phyloP scores from a whole-genome alignment of 2,329 filamentous ascomycete species.

The Calonectria fujianensis region DNA sequence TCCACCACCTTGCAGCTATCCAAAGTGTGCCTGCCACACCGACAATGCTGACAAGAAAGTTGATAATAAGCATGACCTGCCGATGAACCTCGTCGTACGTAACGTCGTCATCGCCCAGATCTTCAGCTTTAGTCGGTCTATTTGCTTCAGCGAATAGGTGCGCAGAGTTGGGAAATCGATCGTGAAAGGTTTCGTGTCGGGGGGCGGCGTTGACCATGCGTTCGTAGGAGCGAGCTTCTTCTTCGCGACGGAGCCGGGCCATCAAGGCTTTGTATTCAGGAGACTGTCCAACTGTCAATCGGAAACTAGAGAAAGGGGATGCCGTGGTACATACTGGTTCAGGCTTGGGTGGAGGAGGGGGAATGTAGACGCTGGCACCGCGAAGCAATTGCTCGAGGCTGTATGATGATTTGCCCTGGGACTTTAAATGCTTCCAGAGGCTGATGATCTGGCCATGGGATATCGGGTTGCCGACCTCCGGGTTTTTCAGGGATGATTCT shows the following conservation, averaged over 20 bases:
- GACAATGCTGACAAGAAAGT: slow-evolving; percentile 90
- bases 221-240: slow-evolving; percentile 88
- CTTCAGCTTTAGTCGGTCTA: slow-evolving; percentile 66
- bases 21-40: slow-evolving; percentile 86
- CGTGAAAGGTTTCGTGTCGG: slow-evolving; percentile 74
- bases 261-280: slow-evolving; percentile 91
- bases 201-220: slow-evolving; percentile 82
- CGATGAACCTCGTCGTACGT: slow-evolving; percentile 84
- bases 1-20: slow-evolving; percentile 87
- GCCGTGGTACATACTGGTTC: slow-evolving; percentile 77
- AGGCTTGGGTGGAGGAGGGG: slow-evolving; percentile 87
- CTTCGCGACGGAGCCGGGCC: slow-evolving; percentile 86
- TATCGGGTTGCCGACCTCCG: slow-evolving; percentile 79
- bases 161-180: slow-evolving; percentile 74
- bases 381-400: slow-evolving; percentile 82
- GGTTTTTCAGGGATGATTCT: slow-evolving; percentile 71
- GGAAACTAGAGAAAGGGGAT: neutral
- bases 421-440: slow-evolving; percentile 73
- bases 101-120: slow-evolving; percentile 77
- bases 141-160: slow-evolving; percentile 75
- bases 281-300: slow-evolving; percentile 69
- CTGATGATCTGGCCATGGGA: slow-evolving; percentile 81
- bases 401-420: slow-evolving; percentile 57
- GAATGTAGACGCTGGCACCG: slow-evolving; percentile 82
- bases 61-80: slow-evolving; percentile 90